A percentile compares a stretch with the other conserved stretches of the same genome.
These are phyloP conservation scores for Neonectria magnoliae DNA, from an alignment of 2,329 filamentous ascomycete genomes.

Conservation along the genomic window DNA sequence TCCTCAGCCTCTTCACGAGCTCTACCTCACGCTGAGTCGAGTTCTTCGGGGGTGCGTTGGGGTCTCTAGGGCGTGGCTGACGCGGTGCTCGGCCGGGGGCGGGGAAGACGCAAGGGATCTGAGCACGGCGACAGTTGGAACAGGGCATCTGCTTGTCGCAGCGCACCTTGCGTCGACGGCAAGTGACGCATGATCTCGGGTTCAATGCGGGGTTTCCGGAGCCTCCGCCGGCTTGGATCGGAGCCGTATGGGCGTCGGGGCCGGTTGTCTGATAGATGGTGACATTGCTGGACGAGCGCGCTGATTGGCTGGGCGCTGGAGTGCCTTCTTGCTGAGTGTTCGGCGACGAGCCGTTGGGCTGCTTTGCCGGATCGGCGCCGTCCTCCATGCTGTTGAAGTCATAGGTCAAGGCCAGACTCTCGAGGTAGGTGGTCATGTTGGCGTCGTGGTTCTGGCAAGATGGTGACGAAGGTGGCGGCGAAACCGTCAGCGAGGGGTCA, in stretches of 20 bases:
- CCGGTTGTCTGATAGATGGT: slow-evolving; percentile 54
- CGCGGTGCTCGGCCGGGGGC: slow-evolving; percentile 78
- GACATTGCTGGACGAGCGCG: slow-evolving; percentile 46
- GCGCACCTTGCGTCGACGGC: slow-evolving; percentile 72
- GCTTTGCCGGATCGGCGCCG: slow-evolving; percentile 33
- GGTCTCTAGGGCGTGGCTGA: slow-evolving; percentile 71
- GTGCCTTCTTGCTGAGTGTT: slow-evolving; percentile 32
- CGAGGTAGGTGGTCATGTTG: slow-evolving; percentile 37
- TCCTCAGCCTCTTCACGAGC: slow-evolving; percentile 75
- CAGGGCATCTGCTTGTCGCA: slow-evolving; percentile 84
- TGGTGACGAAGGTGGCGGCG: slow-evolving; percentile 10
- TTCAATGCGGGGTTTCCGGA: slow-evolving; percentile 52
- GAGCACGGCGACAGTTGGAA: slow-evolving; percentile 76
- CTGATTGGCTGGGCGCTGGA: slow-evolving; percentile 24
- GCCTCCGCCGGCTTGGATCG: slow-evolving; percentile 49
- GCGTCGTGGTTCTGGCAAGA: slow-evolving; percentile 25
- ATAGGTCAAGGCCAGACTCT: slow-evolving; percentile 36
- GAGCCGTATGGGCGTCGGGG: slow-evolving; percentile 50
- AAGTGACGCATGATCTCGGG: slow-evolving; percentile 61
- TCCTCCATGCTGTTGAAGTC: slow-evolving; percentile 40
- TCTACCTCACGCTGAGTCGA: slow-evolving; percentile 73
- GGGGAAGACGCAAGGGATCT: slow-evolving; percentile 78
- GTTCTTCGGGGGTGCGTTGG: slow-evolving; percentile 68
- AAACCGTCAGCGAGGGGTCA: slow-evolving; percentile 13
- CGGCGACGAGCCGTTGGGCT: slow-evolving; percentile 37